phyloP scores from a whole-genome alignment of 176 grass and related monocot genomes.

The Lolium perenne region DNA sequence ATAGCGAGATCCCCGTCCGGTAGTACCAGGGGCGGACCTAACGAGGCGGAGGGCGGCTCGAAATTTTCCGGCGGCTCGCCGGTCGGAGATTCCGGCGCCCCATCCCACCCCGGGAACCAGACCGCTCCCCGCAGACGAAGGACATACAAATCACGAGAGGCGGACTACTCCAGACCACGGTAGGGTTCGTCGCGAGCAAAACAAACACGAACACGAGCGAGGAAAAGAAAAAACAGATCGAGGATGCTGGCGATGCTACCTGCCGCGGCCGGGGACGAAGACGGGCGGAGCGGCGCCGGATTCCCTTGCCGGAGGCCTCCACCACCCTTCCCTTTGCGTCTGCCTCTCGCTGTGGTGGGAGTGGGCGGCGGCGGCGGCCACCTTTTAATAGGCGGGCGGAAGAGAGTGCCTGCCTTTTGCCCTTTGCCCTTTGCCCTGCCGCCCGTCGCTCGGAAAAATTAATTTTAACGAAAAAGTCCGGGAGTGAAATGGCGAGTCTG shows the following conservation, averaged over 20 bases:
- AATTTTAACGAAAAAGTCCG: background rate
- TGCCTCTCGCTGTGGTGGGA: background rate
- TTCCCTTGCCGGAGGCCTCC: background rate
- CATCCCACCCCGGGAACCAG: background rate
- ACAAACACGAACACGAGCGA: too few relatives aligned
- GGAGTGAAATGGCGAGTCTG: background rate
- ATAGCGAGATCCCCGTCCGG: background rate
- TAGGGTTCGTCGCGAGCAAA: background rate
- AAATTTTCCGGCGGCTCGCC: background rate
- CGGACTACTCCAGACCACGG: background rate
- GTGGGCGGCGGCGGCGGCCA: constrained; percentile 45
- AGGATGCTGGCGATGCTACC: background rate
- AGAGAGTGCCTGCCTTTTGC: background rate
- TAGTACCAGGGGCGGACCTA: background rate
- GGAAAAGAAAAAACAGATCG: background rate
- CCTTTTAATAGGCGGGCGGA: constrained; percentile 41
- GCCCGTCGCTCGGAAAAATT: background rate
- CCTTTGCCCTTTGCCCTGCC: background rate
- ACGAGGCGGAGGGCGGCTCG: background rate
- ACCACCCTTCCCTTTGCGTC: background rate
- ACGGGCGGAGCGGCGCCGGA: background rate
- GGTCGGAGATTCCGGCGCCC: background rate
- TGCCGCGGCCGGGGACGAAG: background rate
- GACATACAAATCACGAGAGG: background rate
- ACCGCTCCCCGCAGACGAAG: background rate